Evolutionary conservation across 768 basidiomycete species (phyloP).

Genomic region (Rhodotorula diobovata): DNA sequence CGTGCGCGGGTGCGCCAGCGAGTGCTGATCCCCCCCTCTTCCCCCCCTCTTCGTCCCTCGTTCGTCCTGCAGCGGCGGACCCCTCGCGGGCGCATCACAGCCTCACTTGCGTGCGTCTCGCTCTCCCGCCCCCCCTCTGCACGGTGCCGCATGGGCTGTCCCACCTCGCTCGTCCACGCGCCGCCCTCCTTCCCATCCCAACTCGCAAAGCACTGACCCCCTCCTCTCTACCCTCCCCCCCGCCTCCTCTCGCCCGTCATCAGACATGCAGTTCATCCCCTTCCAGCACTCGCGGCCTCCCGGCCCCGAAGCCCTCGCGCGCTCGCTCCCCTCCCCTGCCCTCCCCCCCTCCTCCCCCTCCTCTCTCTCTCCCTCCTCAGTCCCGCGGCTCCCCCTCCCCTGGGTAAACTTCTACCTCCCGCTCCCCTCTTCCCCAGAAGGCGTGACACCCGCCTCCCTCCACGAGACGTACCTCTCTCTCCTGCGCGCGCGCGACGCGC

Average conservation of each 20-base stretch:
- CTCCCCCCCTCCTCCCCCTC: too few relatives aligned
- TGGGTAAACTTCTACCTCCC: constrained; percentile 18
- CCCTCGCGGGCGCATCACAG: constrained; percentile 24
- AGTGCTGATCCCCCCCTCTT: too few relatives aligned
- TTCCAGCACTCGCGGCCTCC: constrained; percentile 15
- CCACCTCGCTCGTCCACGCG: too few relatives aligned
- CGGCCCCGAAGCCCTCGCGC: constrained; percentile 14
- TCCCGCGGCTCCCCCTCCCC: constrained; percentile 9
- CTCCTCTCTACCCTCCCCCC: too few relatives aligned
- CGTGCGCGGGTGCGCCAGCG: too few relatives aligned
- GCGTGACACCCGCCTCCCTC: not conserved
- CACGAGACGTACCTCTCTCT: not conserved
- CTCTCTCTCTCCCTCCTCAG: too few relatives aligned
- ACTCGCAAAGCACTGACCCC: not conserved
- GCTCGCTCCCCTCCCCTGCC: not conserved
- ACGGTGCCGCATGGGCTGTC: too few relatives aligned
- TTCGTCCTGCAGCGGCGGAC: constrained; percentile 29
- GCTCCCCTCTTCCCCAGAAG: not conserved
- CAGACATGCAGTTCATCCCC: constrained; percentile 30
- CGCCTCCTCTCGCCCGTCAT: too few relatives aligned
- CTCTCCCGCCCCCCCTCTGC: not conserved
- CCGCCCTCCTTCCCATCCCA: too few relatives aligned
- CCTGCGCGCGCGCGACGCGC: not conserved
- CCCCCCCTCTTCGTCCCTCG: too few relatives aligned
- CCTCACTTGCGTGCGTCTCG: constrained; percentile 20